These are phyloP conservation scores for Isabelozyma heimii DNA, from an alignment of 805 yeast species.

Conservation along the genomic window DNA sequence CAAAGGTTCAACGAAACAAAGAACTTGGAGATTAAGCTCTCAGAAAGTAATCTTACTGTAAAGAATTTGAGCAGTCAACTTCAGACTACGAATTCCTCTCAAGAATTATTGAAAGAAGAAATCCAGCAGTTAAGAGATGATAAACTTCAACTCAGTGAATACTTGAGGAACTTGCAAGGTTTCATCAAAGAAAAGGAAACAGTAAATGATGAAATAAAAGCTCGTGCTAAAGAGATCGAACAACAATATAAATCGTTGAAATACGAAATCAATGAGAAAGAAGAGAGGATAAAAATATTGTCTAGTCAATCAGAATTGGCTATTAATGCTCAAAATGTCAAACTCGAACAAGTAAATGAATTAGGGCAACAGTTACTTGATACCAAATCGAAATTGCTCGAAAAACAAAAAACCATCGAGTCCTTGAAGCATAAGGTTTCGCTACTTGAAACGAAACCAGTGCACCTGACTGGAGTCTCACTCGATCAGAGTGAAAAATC, in stretches of 20 bases:
- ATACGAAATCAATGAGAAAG: constrained; percentile 49
- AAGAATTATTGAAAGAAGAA: constrained; percentile 51
- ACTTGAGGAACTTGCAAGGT: constrained; percentile 59
- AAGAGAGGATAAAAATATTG: constrained; percentile 49
- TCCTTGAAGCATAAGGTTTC: constrained; percentile 35
- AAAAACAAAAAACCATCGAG: constrained; percentile 39
- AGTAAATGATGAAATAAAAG: constrained; percentile 47
- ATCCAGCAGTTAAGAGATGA: constrained; percentile 55
- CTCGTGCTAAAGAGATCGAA: constrained; percentile 47
- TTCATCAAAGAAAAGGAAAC: constrained; percentile 60
- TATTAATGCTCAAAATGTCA: constrained; percentile 51
- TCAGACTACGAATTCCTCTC: constrained; percentile 46
- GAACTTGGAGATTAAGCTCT: constrained; percentile 45
- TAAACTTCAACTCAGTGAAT: constrained; percentile 52
- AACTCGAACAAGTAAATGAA: constrained; percentile 54
- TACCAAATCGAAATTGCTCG: constrained; percentile 39
- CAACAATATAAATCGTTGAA: constrained; percentile 45
- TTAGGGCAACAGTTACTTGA: constrained; percentile 44
- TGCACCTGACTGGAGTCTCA: constrained; percentile 13
- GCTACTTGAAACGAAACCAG: constrained; percentile 7
- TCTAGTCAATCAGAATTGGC: constrained; percentile 58
- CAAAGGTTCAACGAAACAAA: constrained; percentile 49
- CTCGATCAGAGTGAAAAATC: constrained; percentile 1
- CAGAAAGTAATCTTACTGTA: constrained; percentile 43
- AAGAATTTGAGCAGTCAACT: constrained; percentile 55